Base-by-base conservation (phyloP, 352 stramenopile species). In the Globisporangium cederbergense region DNA sequence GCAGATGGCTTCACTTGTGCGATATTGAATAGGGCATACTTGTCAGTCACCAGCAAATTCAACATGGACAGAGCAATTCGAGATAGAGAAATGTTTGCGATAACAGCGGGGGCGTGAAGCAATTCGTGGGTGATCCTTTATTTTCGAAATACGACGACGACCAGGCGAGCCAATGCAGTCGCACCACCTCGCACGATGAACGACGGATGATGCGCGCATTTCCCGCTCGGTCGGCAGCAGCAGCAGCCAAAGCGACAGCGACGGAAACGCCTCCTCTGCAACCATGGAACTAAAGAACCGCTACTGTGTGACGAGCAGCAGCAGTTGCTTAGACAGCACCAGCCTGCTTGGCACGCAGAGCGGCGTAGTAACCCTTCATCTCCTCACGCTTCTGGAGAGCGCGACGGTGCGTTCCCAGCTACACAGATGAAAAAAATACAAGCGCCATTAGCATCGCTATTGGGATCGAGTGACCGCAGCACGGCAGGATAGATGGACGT, bases 291-390 rank as follows among this genome's bases (percentile, higher is more conserved):
- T 75, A 70, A 78, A 71, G 77, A 62, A 49, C 55, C 34, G 46
- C 50, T 65, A 60, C 58, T 63, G 56, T 43, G 42, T 56, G 62
- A 51, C 55, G 30, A 63, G 54, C 64, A 65, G 64, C 57, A 70
- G 50, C 34, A 36, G 40, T 62, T 62, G 60, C 77, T 72, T 84
- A 85, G 74, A 68, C 62, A 38, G 82, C 81, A 64, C 83, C 79
- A 60, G 93, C 93, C 71, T 97, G 89, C 87, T 98, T 98, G 60
- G 97, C 97, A 79, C 97, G 94, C 82, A 98, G 89, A 75, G 95
- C 86, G 56, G 94, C 88, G 89, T 99, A 98, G 80, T 99, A 91
- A 54, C 89, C 85, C 91, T 99, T 99, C 83, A 99, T 98, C 78
- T 99, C 96, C 83, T 99, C 97, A 78, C 97, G 91, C 91, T 99